Evolutionary conservation across 768 basidiomycete species (phyloP).

Genomic region (Calocybe cyanea): DNA sequence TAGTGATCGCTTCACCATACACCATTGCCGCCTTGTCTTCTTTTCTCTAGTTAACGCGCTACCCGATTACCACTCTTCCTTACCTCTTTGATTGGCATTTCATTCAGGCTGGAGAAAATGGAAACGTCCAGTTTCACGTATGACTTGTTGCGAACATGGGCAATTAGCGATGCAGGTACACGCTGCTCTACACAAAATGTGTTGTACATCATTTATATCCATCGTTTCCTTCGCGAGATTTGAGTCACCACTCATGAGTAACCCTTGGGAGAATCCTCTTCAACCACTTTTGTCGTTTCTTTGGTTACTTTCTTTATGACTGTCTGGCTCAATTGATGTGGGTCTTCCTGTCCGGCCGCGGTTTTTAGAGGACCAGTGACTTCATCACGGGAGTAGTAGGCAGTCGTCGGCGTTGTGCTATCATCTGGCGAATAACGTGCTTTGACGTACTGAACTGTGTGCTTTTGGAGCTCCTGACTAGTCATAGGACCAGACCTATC

Average conservation of each 20-base stretch:
- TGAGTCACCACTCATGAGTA: not conserved
- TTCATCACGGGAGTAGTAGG: slow-evolving; percentile 37
- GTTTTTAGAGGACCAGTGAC: slow-evolving; percentile 42
- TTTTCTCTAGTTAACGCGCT: not conserved
- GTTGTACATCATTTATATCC: too few species aligned
- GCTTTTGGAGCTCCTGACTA: slow-evolving; percentile 31
- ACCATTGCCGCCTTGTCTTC: slow-evolving; percentile 6
- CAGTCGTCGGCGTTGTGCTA: slow-evolving; percentile 27
- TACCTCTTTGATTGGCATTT: too few species aligned
- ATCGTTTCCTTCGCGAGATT: too few species aligned
- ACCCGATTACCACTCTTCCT: too few species aligned
- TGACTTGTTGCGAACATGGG: too few species aligned
- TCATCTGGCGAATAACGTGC: slow-evolving; percentile 36
- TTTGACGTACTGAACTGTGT: slow-evolving; percentile 40
- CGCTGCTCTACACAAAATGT: too few species aligned
- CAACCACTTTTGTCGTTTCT: slow-evolving; percentile 9
- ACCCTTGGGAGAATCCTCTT: slow-evolving; percentile 8
- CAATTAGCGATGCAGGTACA: too few species aligned
- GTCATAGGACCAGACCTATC: slow-evolving; percentile 28
- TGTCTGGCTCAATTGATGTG: slow-evolving; percentile 13
- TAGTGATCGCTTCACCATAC: not conserved
- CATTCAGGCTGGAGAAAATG: too few species aligned
- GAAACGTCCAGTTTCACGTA: too few species aligned
- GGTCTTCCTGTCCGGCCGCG: slow-evolving; percentile 27
- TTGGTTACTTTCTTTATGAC: slow-evolving; percentile 9